Conservation (phyloP, 1,284 basidiomycete genomes). For the Austropuccinia psidii region DNA sequence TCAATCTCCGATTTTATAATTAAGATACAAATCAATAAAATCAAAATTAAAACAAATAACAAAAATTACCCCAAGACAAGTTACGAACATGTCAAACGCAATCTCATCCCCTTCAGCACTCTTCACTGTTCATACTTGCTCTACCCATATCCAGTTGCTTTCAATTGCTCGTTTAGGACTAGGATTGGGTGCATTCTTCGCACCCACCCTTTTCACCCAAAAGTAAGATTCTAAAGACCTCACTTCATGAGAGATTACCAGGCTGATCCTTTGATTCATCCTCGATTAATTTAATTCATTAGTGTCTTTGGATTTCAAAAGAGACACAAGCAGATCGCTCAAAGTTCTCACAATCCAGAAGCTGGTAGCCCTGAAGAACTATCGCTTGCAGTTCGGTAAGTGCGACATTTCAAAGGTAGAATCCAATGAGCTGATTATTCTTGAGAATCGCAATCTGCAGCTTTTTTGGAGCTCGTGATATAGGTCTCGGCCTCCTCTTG, state of each 20-base stretch:
- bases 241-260: not conserved
- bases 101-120: constrained; percentile 28
- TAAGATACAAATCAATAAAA: too few relatives aligned
- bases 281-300: not conserved
- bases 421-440: not conserved
- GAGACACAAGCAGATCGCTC: not conserved
- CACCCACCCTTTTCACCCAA: constrained; percentile 32
- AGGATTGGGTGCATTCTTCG: constrained; percentile 32
- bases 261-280: not conserved
- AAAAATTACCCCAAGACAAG: not conserved
- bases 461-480: constrained; percentile 27
- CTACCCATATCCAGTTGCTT: constrained; percentile 33
- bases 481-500: constrained; percentile 26
- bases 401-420: not conserved
- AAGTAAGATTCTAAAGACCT: constrained; percentile 2
- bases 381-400: constrained; percentile 28
- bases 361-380: constrained; percentile 32
- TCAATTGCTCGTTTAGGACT: constrained; percentile 24
- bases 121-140: constrained; percentile 32
- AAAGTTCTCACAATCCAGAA: not conserved
- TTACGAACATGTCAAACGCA: constrained; percentile 20
- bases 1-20: too few relatives aligned
- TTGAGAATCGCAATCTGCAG: not conserved
- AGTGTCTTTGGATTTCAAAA: constrained; percentile 30
- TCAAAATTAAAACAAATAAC: too few relatives aligned